A percentile compares a stretch with the other conserved stretches of the same genome.
phyloP scores from a whole-genome alignment of 495 filamentous ascomycete genomes.

The Letharia lupina region DNA sequence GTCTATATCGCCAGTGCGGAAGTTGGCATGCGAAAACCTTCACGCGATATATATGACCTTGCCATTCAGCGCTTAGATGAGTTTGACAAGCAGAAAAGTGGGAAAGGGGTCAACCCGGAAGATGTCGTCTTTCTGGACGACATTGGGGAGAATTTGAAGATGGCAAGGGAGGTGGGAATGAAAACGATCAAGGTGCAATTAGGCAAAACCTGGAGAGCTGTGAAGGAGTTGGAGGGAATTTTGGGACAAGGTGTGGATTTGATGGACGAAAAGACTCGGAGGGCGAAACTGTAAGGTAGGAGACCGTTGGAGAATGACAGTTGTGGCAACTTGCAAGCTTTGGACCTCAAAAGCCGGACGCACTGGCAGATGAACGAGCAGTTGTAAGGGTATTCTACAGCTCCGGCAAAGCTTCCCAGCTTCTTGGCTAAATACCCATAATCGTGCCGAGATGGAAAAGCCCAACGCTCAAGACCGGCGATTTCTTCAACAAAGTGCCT shows the following conservation, averaged over 20 bases:
- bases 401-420: background rate
- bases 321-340: background rate
- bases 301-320: background rate
- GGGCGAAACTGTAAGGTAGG: slow-evolving; percentile 21
- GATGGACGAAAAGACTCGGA: slow-evolving; percentile 35
- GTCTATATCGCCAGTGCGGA: slow-evolving; percentile 79
- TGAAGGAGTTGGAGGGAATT: slow-evolving; percentile 55
- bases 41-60: slow-evolving; percentile 68
- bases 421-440: background rate
- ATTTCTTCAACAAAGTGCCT: background rate
- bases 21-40: slow-evolving; percentile 81
- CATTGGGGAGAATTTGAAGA: slow-evolving; percentile 88
- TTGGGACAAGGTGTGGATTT: slow-evolving; percentile 44
- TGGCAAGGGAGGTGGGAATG: slow-evolving; percentile 66
- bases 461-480: background rate
- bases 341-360: background rate
- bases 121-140: slow-evolving; percentile 91
- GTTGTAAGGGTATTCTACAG: background rate
- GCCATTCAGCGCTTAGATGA: slow-evolving; percentile 57
- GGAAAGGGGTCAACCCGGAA: slow-evolving; percentile 45
- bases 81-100: slow-evolving; percentile 47
- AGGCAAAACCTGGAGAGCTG: slow-evolving; percentile 69
- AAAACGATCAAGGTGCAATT: slow-evolving; percentile 75
- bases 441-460: background rate
- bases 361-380: too few species aligned